A percentile compares a stretch with the other conserved stretches of the same genome.
Conservation (phyloP, 106 monocot species). For the Triglochin maritima region DNA sequence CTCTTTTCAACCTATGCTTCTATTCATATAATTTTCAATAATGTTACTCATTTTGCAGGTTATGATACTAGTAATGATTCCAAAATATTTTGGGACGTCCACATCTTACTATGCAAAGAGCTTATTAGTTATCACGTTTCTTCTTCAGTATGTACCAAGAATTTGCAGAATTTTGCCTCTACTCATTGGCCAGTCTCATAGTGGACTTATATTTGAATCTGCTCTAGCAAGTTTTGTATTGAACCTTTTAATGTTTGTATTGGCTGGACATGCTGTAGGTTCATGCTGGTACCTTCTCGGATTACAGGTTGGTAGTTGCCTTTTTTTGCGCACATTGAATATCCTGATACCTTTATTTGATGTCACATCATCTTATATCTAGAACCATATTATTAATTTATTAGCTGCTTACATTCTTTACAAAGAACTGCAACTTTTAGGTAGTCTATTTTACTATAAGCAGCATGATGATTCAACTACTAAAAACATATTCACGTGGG, state of each 20-base stretch:
- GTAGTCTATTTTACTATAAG: too few relatives aligned
- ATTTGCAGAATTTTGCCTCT: conserved; percentile 65
- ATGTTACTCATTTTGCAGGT: conserved; percentile 26
- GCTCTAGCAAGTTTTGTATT: conserved; percentile 92
- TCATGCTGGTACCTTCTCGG: conserved; percentile 95
- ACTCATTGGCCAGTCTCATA: conserved; percentile 69
- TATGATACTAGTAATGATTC: conserved; percentile 67
- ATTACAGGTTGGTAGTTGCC: conserved; percentile 48
- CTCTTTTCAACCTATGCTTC: too few relatives aligned
- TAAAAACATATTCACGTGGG: too few relatives aligned
- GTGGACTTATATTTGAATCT: conserved; percentile 94
- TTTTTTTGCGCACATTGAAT: too few relatives aligned
- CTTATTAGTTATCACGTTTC: conserved; percentile 54
- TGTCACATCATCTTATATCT: too few relatives aligned
- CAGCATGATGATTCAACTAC: too few relatives aligned
- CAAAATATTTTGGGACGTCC: conserved; percentile 53
- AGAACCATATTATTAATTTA: too few relatives aligned
- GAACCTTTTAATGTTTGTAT: conserved; percentile 88
- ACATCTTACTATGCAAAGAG: conserved; percentile 78
- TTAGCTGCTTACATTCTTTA: too few relatives aligned
- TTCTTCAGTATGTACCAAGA: conserved; percentile 83
- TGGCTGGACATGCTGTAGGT: conserved; percentile 92
- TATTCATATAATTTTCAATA: too few relatives aligned
- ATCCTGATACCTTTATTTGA: too few relatives aligned
- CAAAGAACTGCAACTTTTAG: too few relatives aligned